Conservation (phyloP, 495 filamentous ascomycete genomes). For the Entonaema liquescens region DNA sequence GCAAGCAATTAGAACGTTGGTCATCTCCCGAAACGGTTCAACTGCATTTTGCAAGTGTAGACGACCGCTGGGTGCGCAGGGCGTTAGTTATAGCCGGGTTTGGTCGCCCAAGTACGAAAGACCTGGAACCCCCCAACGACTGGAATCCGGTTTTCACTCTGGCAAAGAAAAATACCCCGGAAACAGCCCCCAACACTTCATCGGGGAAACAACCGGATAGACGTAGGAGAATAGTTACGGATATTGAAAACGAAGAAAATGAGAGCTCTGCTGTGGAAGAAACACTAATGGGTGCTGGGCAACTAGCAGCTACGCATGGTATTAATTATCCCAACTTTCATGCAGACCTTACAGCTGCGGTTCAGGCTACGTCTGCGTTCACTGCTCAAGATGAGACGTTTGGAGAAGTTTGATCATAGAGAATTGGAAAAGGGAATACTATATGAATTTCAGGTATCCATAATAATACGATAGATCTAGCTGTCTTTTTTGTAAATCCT, state of each 20-base stretch:
- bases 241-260: background rate
- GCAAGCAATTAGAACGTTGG: conserved; percentile 11
- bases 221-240: background rate
- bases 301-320: conserved; percentile 3
- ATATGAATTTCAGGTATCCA: too few relatives aligned
- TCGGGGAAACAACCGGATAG: background rate
- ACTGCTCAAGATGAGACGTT: background rate
- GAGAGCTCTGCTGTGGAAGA: background rate
- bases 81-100: conserved; percentile 4
- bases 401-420: background rate
- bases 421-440: background rate
- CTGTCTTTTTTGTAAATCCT: too few relatives aligned
- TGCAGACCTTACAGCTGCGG: background rate
- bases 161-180: background rate
- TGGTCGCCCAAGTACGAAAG: background rate
- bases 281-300: background rate
- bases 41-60: conserved; percentile 9
- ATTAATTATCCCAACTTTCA: conserved; percentile 16
- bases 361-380: conserved; percentile 1
- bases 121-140: background rate
- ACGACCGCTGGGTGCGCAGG: conserved; percentile 11
- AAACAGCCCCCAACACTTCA: too few relatives aligned
- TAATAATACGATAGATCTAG: too few relatives aligned
- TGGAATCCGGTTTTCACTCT: conserved; percentile 7
- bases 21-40: background rate